Evolutionary conservation across 305 asterid genomes (phyloP).

Genomic region (Fraxinus platypoda): DNA sequence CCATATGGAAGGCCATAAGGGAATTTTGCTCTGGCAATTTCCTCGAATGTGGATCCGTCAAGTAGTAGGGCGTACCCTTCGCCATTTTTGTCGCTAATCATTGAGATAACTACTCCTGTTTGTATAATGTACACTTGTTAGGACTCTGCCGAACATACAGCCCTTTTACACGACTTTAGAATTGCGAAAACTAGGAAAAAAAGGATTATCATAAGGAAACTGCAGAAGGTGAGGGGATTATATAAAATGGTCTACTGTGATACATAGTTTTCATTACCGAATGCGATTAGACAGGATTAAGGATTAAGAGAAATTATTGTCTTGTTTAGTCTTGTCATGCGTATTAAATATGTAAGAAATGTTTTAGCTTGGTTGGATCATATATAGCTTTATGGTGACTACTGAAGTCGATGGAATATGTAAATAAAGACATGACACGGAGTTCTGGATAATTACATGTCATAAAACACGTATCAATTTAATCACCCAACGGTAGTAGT

Average conservation of each 20-base stretch:
- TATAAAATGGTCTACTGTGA: not conserved
- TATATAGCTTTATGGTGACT: not conserved
- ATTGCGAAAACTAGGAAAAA: not conserved
- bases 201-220: not conserved
- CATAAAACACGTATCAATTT: not conserved
- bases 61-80: constrained; percentile 80
- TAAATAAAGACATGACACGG: not conserved
- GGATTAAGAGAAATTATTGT: not conserved
- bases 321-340: not conserved
- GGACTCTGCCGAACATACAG: not conserved
- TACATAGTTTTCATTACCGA: not conserved
- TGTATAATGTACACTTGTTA: not conserved
- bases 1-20: constrained; percentile 99
- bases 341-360: not conserved
- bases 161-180: not conserved
- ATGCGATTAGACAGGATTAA: not conserved
- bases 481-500: not conserved
- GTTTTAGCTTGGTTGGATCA: not conserved
- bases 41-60: constrained; percentile 84
- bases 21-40: constrained; percentile 86
- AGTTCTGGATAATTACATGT: not conserved
- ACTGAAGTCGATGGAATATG: not conserved
- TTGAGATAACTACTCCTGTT: constrained; percentile 85
- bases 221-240: not conserved
- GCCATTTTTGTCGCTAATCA: constrained; percentile 74